These are phyloP conservation scores for Cubamyces lactineus DNA, from an alignment of 768 basidiomycete species.

Conservation along the genomic window DNA sequence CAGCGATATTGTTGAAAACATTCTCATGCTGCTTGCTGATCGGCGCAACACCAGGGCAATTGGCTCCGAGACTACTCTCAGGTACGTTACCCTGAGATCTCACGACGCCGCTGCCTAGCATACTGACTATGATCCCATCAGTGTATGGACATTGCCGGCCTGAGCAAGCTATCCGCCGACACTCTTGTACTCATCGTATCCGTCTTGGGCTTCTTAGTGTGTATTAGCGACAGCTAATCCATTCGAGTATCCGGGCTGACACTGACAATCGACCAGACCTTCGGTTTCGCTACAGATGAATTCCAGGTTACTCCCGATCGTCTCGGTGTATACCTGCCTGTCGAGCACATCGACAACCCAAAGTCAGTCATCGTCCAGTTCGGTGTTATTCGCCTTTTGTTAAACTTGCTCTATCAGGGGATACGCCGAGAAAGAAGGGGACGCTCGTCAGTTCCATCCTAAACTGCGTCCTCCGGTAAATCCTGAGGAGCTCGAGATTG, in stretches of 20 bases:
- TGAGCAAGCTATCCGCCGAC: conserved; percentile 65
- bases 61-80: conserved; percentile 75
- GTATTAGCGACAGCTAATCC: neutral
- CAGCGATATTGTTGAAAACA: no score
- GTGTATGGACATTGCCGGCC: conserved; percentile 74
- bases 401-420: conserved; percentile 44
- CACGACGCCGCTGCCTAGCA: no score
- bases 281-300: conserved; percentile 65
- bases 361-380: conserved; percentile 44
- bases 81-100: conserved; percentile 32
- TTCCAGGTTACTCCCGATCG: conserved; percentile 75
- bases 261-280: conserved; percentile 44
- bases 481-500: conserved; percentile 73
- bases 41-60: conserved; percentile 49
- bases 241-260: neutral
- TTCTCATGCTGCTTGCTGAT: neutral
- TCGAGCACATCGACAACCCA: conserved; percentile 82
- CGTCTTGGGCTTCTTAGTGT: conserved; percentile 60
- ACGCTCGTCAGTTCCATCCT: conserved; percentile 71
- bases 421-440: conserved; percentile 69
- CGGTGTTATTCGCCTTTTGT: neutral
- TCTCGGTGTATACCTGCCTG: conserved; percentile 76
- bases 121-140: conserved; percentile 26
- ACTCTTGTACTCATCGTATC: conserved; percentile 64
- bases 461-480: conserved; percentile 77